Base-by-base conservation (phyloP, 805 yeast species). In the Cyberlindnera euphorbiae region DNA sequence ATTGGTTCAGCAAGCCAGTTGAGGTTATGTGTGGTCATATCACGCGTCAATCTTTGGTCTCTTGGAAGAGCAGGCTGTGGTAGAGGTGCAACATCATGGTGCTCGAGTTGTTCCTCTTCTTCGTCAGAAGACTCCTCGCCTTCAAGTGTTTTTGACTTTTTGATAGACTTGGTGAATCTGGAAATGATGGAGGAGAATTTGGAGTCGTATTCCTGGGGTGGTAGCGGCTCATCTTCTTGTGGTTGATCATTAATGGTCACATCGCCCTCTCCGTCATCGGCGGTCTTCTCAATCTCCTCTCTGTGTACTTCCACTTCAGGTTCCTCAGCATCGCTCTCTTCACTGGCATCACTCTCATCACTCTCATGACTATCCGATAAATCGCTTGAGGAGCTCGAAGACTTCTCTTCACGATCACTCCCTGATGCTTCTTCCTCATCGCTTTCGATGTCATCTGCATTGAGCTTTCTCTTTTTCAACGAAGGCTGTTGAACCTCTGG, bases 21-120 rank as follows among this genome's bases (percentile, higher is more conserved):
- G 32, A 77, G 51, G 41, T 66, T 69, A 28, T 59, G 52, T 26
- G 63, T 59, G n/a, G 53, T 49, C 25, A 53, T 36, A 13, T 55
- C 51, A 4, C 68, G 55, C 7, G 60, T 42, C 15, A 77, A 55
- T 34, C 55, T 57, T 29, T 57, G 56, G 47, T 78, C 82, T 38
- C 64, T 62, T 4, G 85, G 86, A 18, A 79, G 60, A 23, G 64
- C 77, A 0, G 95, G 95, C 57, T 87, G 96, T 2, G 97, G 97
- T 28, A 90, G 62, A 14, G 96, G 94, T 6, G 72, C 79, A 27
- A 90, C 57, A 30, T 62, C 69, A 50, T 62, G 69, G 15, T 45
- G 40, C 18, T 59, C 65, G 2, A 42, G 42, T 4, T 44, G 53
- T n/a, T 55, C 59, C 5, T 47, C 55, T 7, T 39, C 54, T 8